Conservation (phyloP, 2,329 filamentous ascomycete species). For the Aciculosporium take region DNA sequence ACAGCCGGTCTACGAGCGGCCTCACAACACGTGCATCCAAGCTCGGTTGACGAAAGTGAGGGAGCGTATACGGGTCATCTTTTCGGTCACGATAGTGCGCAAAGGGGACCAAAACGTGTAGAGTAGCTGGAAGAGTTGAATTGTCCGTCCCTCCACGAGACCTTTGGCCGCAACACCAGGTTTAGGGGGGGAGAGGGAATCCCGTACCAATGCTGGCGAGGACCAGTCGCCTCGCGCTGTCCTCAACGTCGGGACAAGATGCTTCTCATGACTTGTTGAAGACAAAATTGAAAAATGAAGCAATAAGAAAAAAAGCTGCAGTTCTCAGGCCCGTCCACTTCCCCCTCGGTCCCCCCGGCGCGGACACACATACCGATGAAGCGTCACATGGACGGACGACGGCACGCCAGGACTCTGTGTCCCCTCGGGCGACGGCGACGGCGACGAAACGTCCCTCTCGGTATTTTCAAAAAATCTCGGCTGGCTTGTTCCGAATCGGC, state of each 20-base stretch:
- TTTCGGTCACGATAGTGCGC: no score
- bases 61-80: constrained; percentile 33
- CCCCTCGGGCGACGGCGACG: not conserved
- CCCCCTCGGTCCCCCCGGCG: no score
- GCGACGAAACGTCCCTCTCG: no score
- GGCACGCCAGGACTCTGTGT: not conserved
- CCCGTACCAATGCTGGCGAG: constrained; percentile 11
- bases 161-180: no score
- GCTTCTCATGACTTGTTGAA: no score
- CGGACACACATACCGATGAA: constrained; percentile 5
- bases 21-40: constrained; percentile 54
- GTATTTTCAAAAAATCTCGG: no score
- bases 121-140: not conserved
- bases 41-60: constrained; percentile 51
- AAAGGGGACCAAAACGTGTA: not conserved
- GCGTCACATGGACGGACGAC: constrained; percentile 6
- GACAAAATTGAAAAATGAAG: no score
- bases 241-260: not conserved
- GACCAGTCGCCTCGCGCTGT: constrained; percentile 7
- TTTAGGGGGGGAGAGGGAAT: no score
- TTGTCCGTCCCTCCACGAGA: no score
- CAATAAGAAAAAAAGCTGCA: not conserved
- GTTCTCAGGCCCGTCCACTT: no score
- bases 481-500: not conserved
- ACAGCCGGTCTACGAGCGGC: constrained; percentile 54